Evolutionary conservation across 169 alveolate genomes (phyloP), one percentile per base, ranked within the genome.

Genomic region (Plasmodium adleri): DNA sequence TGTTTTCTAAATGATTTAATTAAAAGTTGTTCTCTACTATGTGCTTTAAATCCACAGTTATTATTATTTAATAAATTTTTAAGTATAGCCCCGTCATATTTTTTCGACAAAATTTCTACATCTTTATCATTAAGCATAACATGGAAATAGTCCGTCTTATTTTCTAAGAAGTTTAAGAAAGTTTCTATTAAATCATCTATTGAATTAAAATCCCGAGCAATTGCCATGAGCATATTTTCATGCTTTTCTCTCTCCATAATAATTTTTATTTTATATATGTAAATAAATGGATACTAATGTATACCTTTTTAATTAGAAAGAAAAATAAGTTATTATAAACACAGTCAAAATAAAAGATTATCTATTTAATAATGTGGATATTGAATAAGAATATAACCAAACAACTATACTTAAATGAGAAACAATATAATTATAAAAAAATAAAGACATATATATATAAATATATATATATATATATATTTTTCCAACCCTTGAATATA

Each of bases 211-310:
- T 83, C 91, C 20, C 86, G 86, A 24, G 91, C 85, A 43, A 83
- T 83, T 28, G 83, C 86, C 73, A 83, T 72, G 20, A 83, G 32
- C 91, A 83, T 83, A 70, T 70, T 83, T 63, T 83, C 91, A 52
- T 83, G 91, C 15, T 68, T 83, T 45, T 70, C 91, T 60, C 45
- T 39, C 15, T 52, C 86, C 91, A 83, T 83, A 78, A 32, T 32
- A 32, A n/a, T 66, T 47, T 12, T 60, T 43, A 22, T 60, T 43
- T 60, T 74, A 12, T 32, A 32, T 32, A 5, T 32, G 45, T 32
- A 32, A 5, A 32, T 32, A 5, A 32, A 0, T 32, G 45, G 45
- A 32, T 32, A 32, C 9, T 32, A 32, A 32, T 32, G 45, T 32
- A 32, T 32, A 32, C 9, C 6, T 32, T 32, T 32, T 32, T 32